Evolutionary conservation across 805 yeast species (phyloP).

Genomic region (Myxozyma lipomycoides): DNA sequence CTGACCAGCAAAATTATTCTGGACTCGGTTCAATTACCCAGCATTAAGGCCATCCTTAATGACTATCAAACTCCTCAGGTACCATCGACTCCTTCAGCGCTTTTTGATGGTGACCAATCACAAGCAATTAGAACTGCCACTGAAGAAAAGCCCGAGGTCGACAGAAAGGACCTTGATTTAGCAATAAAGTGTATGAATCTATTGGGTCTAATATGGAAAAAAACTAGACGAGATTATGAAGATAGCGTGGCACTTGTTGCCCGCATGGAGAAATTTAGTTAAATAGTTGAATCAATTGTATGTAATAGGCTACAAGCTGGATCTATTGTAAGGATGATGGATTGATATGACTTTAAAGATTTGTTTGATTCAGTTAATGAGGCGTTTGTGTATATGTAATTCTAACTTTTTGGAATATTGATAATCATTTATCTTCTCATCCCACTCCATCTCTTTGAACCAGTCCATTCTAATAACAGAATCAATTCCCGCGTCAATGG

Average conservation of each 20-base stretch:
- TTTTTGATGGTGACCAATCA: neutral
- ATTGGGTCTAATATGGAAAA: conserved; percentile 14
- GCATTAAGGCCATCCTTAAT: conserved; percentile 15
- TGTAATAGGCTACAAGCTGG: too few species aligned
- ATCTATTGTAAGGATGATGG: neutral
- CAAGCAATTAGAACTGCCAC: neutral
- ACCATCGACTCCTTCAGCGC: neutral
- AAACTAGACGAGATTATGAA: conserved; percentile 17
- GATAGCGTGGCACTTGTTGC: conserved; percentile 19
- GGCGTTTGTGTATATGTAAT: neutral
- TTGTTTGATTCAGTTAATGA: neutral
- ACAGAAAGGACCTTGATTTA: conserved; percentile 12
- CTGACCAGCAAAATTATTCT: conserved; percentile 18
- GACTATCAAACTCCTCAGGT: conserved; percentile 5
- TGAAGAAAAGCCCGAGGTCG: neutral
- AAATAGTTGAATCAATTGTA: neutral
- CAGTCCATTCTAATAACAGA: neutral
- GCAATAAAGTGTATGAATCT: conserved; percentile 10
- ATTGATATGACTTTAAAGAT: too few species aligned
- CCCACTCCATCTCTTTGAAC: neutral
- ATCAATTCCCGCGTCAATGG: conserved; percentile 6
- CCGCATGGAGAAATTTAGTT: conserved; percentile 7
- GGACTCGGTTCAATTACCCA: conserved; percentile 18
- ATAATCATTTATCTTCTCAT: too few species aligned
- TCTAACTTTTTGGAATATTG: neutral